phyloP scores from a whole-genome alignment of 2,329 filamentous ascomycete genomes.

The Hymenoscyphus fraxineus region DNA sequence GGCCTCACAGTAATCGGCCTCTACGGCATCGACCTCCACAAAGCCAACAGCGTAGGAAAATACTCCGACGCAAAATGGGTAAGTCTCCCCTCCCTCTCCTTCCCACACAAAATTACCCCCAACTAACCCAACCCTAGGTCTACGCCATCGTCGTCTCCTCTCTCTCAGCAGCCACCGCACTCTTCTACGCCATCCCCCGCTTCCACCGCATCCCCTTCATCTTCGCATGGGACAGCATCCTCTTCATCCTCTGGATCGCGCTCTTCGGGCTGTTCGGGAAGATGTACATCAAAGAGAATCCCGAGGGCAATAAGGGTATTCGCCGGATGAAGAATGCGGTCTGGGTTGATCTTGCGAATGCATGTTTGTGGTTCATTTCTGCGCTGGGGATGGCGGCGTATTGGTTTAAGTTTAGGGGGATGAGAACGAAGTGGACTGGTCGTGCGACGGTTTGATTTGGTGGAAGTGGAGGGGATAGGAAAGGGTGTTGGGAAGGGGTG shows the following conservation, averaged over 20 bases:
- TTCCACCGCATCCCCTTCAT: constrained; percentile 50
- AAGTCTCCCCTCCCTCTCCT: constrained; percentile 29
- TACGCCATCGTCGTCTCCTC: constrained; percentile 70
- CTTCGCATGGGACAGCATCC: constrained; percentile 66
- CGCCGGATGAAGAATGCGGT: constrained; percentile 81
- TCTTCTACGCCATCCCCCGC: constrained; percentile 64
- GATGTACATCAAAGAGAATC: constrained; percentile 68
- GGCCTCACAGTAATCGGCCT: constrained; percentile 74
- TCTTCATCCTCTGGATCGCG: constrained; percentile 76
- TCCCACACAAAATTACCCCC: not conserved
- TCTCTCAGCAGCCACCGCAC: constrained; percentile 59
- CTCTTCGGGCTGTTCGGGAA: constrained; percentile 81
- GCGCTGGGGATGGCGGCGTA: constrained; percentile 52
- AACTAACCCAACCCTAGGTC: constrained; percentile 41
- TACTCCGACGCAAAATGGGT: constrained; percentile 69
- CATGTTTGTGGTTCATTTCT: constrained; percentile 71
- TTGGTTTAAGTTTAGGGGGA: constrained; percentile 55
- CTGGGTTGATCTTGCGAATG: constrained; percentile 74
- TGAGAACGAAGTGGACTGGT: constrained; percentile 54
- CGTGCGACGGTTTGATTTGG: constrained; percentile 47
- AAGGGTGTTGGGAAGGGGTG: not conserved
- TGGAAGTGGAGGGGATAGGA: constrained; percentile 7
- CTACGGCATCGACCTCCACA: constrained; percentile 66
- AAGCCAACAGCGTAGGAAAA: constrained; percentile 46
- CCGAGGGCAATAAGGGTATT: constrained; percentile 60